Evolutionary conservation across 2,329 filamentous ascomycete species (phyloP), one percentile per base, ranked within the genome.

Genomic region (Pyrenophora teres): DNA sequence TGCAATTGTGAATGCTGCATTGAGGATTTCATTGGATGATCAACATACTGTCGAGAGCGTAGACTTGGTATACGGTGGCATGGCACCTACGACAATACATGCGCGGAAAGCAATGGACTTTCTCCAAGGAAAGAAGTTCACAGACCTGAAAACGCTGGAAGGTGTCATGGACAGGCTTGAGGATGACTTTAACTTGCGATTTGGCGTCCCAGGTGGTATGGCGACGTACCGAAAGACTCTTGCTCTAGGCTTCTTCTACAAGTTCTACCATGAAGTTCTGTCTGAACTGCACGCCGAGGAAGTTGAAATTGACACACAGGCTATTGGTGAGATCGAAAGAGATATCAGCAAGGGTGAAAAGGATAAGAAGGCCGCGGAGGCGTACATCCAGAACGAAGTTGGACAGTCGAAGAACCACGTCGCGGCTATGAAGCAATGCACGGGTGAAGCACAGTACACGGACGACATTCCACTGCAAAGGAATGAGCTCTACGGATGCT

Each of bases 191-290:
- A 85, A 95, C 69, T 80, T 99, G 25, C 81, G 84, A 4, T 97
- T 96, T 65, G 87, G 92, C 46, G 94, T 99, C 0, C 94, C 93
- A 0, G 94, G 94, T 60, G 94, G 94, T 32, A 99, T 99, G 94
- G 93, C 94, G 0, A 96, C 92, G 1, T 99, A 97, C 69, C 82
- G 94, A 23, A 96, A 94, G 71, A 90, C 92, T 0, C 78, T 99
- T 7, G 93, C 94, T 0, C 79, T 97, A 45, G 87, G 92, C 2
- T 96, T 99, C 80, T 97, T 97, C 76, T 97, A 97, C 75, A 87
- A 92, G 33, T 99, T 97, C 74, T 97, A 96, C 69, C 90, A 97
- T 66, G 93, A 97, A 56, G 83, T 93, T 0, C 79, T 97, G 36
- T 81, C 84, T 0, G 81, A 81, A 23, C 71, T 95, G 0, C 77